phyloP scores from a whole-genome alignment of 306 rosid species.

The Glycine tomentella region DNA sequence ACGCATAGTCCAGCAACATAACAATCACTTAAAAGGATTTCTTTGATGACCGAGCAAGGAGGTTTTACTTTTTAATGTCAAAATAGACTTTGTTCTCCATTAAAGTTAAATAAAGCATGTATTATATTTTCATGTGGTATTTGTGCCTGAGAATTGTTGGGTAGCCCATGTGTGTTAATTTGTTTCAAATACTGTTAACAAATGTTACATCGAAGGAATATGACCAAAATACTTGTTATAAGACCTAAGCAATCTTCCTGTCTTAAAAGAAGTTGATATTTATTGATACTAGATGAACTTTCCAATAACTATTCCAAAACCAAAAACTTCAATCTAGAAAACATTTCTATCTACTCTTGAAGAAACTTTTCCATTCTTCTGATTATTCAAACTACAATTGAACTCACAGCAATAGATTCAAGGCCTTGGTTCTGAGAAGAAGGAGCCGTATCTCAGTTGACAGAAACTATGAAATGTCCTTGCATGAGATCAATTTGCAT shows the following conservation, averaged over 20 bases:
- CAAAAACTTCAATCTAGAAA: slow-evolving; percentile 19
- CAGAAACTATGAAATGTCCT: slow-evolving; percentile 86
- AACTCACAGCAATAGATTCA: slow-evolving; percentile 87
- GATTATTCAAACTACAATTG: neutral
- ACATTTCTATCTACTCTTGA: neutral
- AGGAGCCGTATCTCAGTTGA: slow-evolving; percentile 64
- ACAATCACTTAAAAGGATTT: neutral
- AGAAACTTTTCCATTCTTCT: too few species aligned
- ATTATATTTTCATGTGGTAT: neutral
- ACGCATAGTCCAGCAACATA: neutral
- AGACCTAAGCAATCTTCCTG: neutral
- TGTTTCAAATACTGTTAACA: neutral
- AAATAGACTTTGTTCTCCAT: neutral
- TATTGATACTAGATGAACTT: neutral
- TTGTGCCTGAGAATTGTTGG: neutral
- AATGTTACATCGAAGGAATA: neutral
- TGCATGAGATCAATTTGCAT: slow-evolving; percentile 90
- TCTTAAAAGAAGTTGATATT: slow-evolving; percentile 2
- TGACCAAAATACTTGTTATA: neutral
- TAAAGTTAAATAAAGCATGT: neutral
- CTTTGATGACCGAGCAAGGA: neutral
- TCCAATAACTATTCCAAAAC: slow-evolving; percentile 1
- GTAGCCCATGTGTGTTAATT: neutral
- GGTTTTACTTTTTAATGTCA: neutral
- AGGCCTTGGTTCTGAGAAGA: slow-evolving; percentile 73